Conservation (phyloP, 306 rosid genomes). For the Psophocarpus tetragonolobus region DNA sequence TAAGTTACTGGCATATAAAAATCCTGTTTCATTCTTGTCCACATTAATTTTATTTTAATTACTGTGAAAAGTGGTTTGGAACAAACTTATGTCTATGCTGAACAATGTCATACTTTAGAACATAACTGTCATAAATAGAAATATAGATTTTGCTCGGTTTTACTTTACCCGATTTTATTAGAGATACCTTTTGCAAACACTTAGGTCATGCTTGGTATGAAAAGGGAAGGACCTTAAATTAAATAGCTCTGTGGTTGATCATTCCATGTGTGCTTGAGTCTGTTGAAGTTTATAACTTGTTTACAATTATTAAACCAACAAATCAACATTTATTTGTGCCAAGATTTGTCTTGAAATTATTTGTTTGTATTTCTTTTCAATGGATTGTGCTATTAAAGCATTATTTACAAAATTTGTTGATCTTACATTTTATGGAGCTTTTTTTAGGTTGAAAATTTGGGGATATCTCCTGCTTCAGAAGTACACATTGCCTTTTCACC, state of each 20-base stretch:
- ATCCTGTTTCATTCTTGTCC: background rate
- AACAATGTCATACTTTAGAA: background rate
- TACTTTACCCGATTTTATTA: background rate
- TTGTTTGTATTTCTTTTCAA: conserved; percentile 1
- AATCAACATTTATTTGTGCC: conserved; percentile 2
- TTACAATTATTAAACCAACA: conserved; percentile 4
- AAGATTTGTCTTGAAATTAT: background rate
- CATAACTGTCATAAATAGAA: background rate
- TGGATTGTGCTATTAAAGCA: conserved; percentile 1
- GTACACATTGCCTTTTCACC: conserved; percentile 86
- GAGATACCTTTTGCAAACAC: conserved; percentile 10
- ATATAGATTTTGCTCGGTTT: background rate
- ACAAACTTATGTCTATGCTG: background rate
- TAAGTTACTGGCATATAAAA: background rate
- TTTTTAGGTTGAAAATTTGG: conserved; percentile 77
- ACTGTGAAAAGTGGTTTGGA: background rate
- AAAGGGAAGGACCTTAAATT: background rate
- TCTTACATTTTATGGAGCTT: conserved; percentile 33
- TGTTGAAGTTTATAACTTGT: background rate
- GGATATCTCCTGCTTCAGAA: conserved; percentile 73
- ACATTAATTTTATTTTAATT: background rate
- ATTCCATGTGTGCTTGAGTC: background rate
- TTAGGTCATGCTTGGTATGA: background rate
- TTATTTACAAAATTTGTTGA: conserved; percentile 6
- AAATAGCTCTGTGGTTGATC: background rate